A percentile compares a stretch with the other conserved stretches of the same genome.
Conservation (phyloP, 768 basidiomycete genomes). For the Macrolepiota fuliginosa region DNA sequence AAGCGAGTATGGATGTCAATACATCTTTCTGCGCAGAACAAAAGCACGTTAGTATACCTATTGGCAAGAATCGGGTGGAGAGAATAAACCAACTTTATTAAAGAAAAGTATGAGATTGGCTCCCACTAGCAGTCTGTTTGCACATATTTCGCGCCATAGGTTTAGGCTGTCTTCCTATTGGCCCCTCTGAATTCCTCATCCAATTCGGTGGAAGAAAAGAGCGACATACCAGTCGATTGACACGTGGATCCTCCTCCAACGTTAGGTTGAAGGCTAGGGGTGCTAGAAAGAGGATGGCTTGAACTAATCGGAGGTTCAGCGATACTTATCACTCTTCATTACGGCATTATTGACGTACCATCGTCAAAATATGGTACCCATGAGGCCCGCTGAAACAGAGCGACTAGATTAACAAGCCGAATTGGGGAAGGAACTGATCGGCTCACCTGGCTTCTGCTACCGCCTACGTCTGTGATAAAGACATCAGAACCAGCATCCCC, state of each 20-base stretch:
- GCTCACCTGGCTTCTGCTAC: constrained; percentile 49
- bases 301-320: constrained; percentile 37
- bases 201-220: neutral
- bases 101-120: constrained; percentile 73
- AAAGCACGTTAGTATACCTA: neutral
- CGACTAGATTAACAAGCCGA: neutral
- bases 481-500: constrained; percentile 50
- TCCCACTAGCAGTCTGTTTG: constrained; percentile 55
- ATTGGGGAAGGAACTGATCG: neutral
- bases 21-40: constrained; percentile 43
- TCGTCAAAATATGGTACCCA: constrained; percentile 84
- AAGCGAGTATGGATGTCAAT: constrained; percentile 48
- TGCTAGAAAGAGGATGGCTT: constrained; percentile 82
- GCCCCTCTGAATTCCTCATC: neutral
- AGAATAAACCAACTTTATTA: constrained; percentile 53
- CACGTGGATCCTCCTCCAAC: constrained; percentile 62
- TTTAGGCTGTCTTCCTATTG: constrained; percentile 68
- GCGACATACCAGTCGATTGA: constrained; percentile 58
- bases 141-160: constrained; percentile 71
- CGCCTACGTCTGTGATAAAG: constrained; percentile 71
- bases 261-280: constrained; percentile 73
- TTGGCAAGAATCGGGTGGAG: neutral
- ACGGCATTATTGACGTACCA: constrained; percentile 29
- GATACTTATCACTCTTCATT: neutral
- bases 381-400: constrained; percentile 42